Percentiles rank a stretch among this genome's conserved stretches.
Evolutionary conservation across 331 rosid genomes (phyloP).

Genomic region (Saraca asoca): DNA sequence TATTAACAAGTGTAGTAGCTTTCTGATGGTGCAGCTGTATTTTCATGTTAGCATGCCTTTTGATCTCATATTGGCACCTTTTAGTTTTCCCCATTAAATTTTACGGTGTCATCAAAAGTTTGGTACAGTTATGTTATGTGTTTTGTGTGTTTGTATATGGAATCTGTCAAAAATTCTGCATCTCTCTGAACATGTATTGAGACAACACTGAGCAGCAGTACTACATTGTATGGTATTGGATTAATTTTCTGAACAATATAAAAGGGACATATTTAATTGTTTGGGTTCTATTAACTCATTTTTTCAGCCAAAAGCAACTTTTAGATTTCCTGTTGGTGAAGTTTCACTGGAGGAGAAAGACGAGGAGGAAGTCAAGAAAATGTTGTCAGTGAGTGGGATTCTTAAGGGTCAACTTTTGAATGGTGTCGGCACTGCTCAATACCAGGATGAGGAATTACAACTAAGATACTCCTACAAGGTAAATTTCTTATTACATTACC

Average conservation of each 20-base stretch:
- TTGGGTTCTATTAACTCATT: slow-evolving; percentile 3
- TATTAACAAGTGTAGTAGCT: not conserved
- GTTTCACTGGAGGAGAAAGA: slow-evolving; percentile 70
- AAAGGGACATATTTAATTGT: not conserved
- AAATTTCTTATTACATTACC: not conserved
- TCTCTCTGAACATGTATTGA: not conserved
- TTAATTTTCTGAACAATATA: not conserved
- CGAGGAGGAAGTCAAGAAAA: slow-evolving; percentile 57
- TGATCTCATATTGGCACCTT: not conserved
- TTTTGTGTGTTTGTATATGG: not conserved
- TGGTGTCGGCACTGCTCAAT: slow-evolving; percentile 71
- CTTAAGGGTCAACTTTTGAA: slow-evolving; percentile 56
- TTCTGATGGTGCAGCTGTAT: slow-evolving; percentile 12
- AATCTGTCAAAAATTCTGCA: not conserved
- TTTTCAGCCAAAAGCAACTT: slow-evolving; percentile 85
- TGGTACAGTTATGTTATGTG: not conserved
- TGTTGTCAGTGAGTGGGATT: slow-evolving; percentile 63
- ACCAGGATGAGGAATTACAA: slow-evolving; percentile 67
- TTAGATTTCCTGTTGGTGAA: slow-evolving; percentile 81
- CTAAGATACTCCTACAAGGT: slow-evolving; percentile 83
- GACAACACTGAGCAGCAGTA: not conserved
- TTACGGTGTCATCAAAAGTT: not conserved
- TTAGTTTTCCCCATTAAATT: not conserved
- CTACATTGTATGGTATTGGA: not conserved
- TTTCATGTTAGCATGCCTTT: not conserved